Evolutionary conservation across 805 yeast genomes (phyloP).

Genomic region (Candida silvatica): DNA sequence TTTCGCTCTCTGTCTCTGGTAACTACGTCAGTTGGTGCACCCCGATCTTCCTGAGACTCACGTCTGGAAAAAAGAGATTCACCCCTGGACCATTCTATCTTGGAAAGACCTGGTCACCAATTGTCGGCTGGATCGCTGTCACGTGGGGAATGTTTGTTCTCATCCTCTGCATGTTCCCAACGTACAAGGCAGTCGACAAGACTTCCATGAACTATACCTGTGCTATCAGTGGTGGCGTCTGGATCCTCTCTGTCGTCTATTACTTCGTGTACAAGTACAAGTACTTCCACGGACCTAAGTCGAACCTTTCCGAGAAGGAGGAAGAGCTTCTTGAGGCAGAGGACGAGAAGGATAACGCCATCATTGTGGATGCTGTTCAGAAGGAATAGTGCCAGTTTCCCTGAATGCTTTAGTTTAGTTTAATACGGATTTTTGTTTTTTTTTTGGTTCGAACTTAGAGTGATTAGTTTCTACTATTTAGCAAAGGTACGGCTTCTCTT

Average conservation of each 20-base stretch:
- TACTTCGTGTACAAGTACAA: constrained; percentile 17
- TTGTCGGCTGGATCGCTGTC: constrained; percentile 37
- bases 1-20: constrained; percentile 55
- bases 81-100: constrained; percentile 61
- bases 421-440: not conserved
- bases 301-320: constrained; percentile 17
- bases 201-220: constrained; percentile 61
- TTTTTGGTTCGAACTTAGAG: no score
- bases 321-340: no score
- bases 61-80: constrained; percentile 41
- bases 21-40: constrained; percentile 55
- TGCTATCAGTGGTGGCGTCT: constrained; percentile 47
- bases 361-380: no score
- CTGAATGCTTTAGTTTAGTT: no score
- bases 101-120: constrained; percentile 39
- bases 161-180: constrained; percentile 56
- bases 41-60: constrained; percentile 47
- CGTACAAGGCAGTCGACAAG: constrained; percentile 28
- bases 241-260: constrained; percentile 18
- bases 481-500: no score
- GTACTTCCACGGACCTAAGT: constrained; percentile 20
- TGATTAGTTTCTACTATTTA: no score
- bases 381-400: no score
- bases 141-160: constrained; percentile 45
- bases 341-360: no score